Evolutionary conservation across 2,329 filamentous ascomycete genomes (phyloP).

Genomic region (Cyclaneusma minus): DNA sequence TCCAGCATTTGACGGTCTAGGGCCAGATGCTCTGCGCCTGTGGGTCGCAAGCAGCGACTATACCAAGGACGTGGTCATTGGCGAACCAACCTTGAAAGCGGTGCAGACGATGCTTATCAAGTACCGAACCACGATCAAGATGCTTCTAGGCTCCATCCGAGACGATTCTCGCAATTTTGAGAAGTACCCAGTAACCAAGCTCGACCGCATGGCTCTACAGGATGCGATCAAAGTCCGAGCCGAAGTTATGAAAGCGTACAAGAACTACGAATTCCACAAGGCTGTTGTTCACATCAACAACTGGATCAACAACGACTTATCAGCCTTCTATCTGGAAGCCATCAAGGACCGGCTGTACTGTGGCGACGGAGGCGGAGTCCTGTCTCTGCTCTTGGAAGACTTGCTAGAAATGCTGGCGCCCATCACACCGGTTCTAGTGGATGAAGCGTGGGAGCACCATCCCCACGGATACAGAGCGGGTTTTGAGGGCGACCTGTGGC

Average conservation of each 20-base stretch:
- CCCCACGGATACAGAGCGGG: no score
- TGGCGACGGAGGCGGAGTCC: constrained; percentile 47
- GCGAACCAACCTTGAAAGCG: constrained; percentile 58
- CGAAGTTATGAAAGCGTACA: constrained; percentile 49
- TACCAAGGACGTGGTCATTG: constrained; percentile 72
- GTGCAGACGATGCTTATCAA: constrained; percentile 69
- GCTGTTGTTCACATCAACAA: constrained; percentile 58
- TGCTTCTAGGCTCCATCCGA: constrained; percentile 66
- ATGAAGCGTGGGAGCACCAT: constrained; percentile 73
- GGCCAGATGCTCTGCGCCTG: constrained; percentile 72
- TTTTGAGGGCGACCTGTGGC: no score
- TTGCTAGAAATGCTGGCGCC: constrained; percentile 68
- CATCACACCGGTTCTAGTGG: constrained; percentile 67
- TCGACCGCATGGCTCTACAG: constrained; percentile 62
- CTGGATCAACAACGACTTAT: constrained; percentile 72
- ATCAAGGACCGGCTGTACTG: constrained; percentile 89
- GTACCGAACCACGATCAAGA: constrained; percentile 79
- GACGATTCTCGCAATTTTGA: constrained; percentile 18
- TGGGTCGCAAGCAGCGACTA: constrained; percentile 92
- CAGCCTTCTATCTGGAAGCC: constrained; percentile 85
- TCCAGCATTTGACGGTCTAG: constrained; percentile 51
- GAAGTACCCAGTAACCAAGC: constrained; percentile 34
- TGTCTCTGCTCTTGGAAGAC: constrained; percentile 53
- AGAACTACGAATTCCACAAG: constrained; percentile 69
- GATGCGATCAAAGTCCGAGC: constrained; percentile 53